Conservation (phyloP, 2,329 filamentous ascomycete species). For the Colletotrichum sansevieriae region DNA sequence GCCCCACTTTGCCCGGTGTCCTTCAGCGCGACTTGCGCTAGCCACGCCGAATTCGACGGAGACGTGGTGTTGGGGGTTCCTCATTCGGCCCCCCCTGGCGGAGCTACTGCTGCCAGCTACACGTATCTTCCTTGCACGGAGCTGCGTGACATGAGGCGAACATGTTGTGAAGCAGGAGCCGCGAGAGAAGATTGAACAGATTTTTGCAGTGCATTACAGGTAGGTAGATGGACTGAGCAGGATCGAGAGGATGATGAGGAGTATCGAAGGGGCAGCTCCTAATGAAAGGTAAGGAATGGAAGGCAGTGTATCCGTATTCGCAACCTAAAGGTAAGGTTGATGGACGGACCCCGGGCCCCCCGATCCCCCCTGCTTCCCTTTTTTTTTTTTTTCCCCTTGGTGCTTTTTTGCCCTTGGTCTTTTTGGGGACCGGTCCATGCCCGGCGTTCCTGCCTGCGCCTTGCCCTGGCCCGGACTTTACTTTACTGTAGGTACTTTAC, state of each 20-base stretch:
- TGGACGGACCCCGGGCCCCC: constrained; percentile 9
- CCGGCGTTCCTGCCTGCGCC: neutral
- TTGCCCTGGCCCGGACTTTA: too few relatives aligned
- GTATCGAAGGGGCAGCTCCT: too few relatives aligned
- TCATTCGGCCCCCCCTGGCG: constrained; percentile 30
- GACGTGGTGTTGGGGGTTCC: constrained; percentile 23
- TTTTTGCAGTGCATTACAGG: neutral
- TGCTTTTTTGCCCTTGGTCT: neutral
- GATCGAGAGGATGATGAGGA: too few relatives aligned
- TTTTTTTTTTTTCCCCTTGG: neutral
- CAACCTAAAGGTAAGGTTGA: neutral
- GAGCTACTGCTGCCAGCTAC: constrained; percentile 31
- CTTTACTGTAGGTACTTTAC: too few relatives aligned
- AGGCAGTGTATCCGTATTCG: neutral
- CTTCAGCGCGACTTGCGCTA: neutral
- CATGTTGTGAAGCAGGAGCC: neutral
- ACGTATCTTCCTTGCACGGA: constrained; percentile 24
- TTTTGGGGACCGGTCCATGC: constrained; percentile 1
- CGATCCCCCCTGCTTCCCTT: constrained; percentile 25
- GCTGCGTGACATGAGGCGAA: constrained; percentile 10
- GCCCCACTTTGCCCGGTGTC: constrained; percentile 32
- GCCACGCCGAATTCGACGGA: neutral
- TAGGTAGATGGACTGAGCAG: neutral
- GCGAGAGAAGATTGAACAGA: neutral
- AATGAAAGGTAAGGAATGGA: neutral